phyloP scores from a whole-genome alignment of 2,329 filamentous ascomycete species.

The Diaporthe sp. region DNA sequence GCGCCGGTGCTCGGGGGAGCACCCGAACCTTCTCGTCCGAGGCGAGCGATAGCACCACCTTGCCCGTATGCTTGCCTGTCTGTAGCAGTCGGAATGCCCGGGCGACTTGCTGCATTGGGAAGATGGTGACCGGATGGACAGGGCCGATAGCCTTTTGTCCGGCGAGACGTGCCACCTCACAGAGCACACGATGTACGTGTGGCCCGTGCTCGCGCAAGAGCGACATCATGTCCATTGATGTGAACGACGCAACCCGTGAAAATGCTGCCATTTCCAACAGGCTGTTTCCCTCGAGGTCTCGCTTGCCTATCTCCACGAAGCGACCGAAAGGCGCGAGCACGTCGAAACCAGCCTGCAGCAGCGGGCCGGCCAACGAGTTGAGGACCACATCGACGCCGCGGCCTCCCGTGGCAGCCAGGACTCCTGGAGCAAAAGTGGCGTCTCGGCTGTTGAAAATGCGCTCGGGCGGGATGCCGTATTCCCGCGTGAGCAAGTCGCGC shows the following conservation, averaged over 20 bases:
- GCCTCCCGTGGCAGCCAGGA: conserved; percentile 41
- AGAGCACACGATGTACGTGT: background rate
- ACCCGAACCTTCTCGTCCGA: conserved; percentile 41
- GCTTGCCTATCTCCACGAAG: conserved; percentile 51
- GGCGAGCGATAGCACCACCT: conserved; percentile 51
- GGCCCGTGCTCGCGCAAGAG: background rate
- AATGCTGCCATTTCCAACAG: conserved; percentile 49
- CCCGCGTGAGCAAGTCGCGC: conserved; percentile 42
- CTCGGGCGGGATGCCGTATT: conserved; percentile 44
- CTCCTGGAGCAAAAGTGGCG: conserved; percentile 43
- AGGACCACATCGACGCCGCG: conserved; percentile 47
- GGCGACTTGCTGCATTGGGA: conserved; percentile 43
- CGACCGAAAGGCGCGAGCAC: conserved; percentile 49
- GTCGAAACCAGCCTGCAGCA: conserved; percentile 46
- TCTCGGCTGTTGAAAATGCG: conserved; percentile 48
- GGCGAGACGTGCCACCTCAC: background rate
- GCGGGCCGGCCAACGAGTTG: too few relatives aligned
- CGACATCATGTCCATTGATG: conserved; percentile 49
- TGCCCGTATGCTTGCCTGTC: conserved; percentile 40
- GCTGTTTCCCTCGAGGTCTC: conserved; percentile 48
- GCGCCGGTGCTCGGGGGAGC: background rate
- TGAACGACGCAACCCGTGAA: conserved; percentile 40
- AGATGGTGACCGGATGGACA: conserved; percentile 39
- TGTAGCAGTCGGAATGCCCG: conserved; percentile 55
- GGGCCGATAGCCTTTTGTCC: conserved; percentile 13